Conservation (phyloP, 106 monocot genomes). For the Dendrobium chrysotoxum region DNA sequence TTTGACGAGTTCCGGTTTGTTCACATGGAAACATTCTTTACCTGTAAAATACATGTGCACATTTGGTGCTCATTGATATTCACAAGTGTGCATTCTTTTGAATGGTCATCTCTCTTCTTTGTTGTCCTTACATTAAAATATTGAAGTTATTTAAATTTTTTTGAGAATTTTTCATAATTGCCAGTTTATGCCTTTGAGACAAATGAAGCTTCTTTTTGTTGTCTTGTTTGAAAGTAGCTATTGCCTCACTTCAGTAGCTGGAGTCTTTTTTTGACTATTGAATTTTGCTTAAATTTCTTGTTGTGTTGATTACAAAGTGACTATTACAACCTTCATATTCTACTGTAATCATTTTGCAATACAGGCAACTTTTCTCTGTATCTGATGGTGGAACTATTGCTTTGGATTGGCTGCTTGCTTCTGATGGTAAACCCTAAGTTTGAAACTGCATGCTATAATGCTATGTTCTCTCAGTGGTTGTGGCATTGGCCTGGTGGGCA, state of each 20-base stretch:
- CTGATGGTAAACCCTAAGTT: constrained; percentile 47
- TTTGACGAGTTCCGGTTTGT: background rate
- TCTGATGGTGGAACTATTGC: constrained; percentile 80
- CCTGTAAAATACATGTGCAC: background rate
- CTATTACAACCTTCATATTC: background rate
- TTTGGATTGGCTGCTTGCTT: constrained; percentile 79
- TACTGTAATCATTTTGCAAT: background rate
- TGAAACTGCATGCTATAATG: background rate
- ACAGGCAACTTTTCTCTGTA: constrained; percentile 55
- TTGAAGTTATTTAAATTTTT: background rate
- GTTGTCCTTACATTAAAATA: background rate
- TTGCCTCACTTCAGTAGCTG: background rate
- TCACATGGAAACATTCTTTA: background rate
- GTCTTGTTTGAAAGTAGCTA: background rate
- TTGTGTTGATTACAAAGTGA: background rate
- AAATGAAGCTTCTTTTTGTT: background rate
- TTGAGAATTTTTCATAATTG: background rate
- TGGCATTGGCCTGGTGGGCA: background rate
- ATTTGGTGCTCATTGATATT: background rate
- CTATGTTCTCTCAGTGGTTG: background rate
- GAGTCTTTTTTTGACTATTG: background rate
- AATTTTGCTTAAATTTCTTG: background rate
- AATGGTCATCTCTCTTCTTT: background rate
- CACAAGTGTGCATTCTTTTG: background rate
- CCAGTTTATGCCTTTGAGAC: too few species aligned